A percentile compares a stretch with the other conserved stretches of the same genome.
phyloP scores from a whole-genome alignment of 2,329 filamentous ascomycete genomes.

The Aspergillus luchuensis region DNA sequence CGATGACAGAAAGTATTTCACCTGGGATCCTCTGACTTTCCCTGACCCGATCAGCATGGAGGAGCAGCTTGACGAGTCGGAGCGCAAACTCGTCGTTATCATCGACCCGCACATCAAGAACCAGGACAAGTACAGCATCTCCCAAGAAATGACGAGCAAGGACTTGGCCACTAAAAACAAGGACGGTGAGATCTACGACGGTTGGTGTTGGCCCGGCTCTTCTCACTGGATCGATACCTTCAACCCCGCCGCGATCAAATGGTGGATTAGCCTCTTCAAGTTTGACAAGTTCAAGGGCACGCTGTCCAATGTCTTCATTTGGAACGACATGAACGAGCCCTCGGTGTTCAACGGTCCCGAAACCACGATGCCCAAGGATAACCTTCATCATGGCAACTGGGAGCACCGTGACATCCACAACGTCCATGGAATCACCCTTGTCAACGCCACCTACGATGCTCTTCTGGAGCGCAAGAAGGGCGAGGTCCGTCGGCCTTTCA shows the following conservation, averaged over 20 bases:
- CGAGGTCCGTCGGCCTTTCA: conserved; percentile 81
- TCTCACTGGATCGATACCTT: conserved; percentile 97
- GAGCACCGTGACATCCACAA: conserved; percentile 98
- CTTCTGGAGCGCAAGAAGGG: conserved; percentile 82
- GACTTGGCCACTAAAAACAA: conserved; percentile 87
- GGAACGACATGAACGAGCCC: conserved; percentile 99
- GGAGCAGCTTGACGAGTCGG: conserved; percentile 78
- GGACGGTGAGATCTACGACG: conserved; percentile 83
- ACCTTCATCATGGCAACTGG: conserved; percentile 87
- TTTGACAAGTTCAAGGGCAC: conserved; percentile 88
- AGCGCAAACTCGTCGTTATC: conserved; percentile 88
- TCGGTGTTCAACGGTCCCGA: conserved; percentile 98
- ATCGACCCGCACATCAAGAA: conserved; percentile 99
- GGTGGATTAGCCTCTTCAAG: conserved; percentile 89
- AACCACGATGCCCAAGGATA: conserved; percentile 98
- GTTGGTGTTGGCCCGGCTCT: conserved; percentile 98
- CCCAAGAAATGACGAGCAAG: conserved; percentile 79
- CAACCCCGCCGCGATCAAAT: conserved; percentile 84
- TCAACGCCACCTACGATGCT: conserved; percentile 89
- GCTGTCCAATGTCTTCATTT: conserved; percentile 83
- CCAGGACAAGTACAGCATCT: conserved; percentile 71
- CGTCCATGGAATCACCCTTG: conserved; percentile 89
- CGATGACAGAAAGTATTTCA: conserved; percentile 96
- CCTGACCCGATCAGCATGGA: conserved; percentile 83
- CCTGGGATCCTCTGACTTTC: conserved; percentile 90